phyloP scores from a whole-genome alignment of 768 basidiomycete genomes.

The Russula earlei region DNA sequence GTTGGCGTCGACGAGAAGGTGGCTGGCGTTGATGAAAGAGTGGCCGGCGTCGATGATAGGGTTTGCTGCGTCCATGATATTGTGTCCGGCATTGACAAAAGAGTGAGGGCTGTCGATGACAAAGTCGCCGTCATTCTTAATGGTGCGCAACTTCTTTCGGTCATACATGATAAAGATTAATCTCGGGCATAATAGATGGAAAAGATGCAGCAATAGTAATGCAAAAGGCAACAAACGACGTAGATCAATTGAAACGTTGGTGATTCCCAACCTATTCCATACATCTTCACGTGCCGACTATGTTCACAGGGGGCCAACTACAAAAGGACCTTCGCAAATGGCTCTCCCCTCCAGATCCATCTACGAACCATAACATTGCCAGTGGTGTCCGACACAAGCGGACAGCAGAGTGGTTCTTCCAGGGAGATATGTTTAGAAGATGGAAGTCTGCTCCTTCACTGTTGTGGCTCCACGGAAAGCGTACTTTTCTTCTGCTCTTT shows the following conservation, averaged over 20 bases:
- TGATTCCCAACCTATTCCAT: not conserved
- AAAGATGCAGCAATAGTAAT: not conserved
- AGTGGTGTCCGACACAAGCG: not conserved
- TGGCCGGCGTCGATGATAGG: not conserved
- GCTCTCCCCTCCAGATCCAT: slow-evolving; percentile 5
- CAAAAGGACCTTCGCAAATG: not conserved
- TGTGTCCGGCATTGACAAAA: not conserved
- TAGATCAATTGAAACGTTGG: not conserved
- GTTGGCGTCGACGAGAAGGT: too few relatives aligned
- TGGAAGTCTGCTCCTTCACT: not conserved
- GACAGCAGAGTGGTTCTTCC: not conserved
- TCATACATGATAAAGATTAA: not conserved
- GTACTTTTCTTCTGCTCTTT: not conserved
- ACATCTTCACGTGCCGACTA: too few relatives aligned
- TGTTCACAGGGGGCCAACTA: not conserved
- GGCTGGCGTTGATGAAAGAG: not conserved
- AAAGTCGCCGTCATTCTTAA: not conserved
- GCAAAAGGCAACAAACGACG: not conserved
- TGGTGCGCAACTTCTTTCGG: not conserved
- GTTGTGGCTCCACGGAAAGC: slow-evolving; percentile 1
- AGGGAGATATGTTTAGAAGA: not conserved
- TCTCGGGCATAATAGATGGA: not conserved
- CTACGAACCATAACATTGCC: not conserved
- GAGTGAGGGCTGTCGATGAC: not conserved
- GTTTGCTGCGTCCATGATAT: not conserved